Evolutionary conservation across 352 stramenopile species (phyloP), one percentile per base, ranked within the genome.

Genomic region (Phytophthora megakarya): DNA sequence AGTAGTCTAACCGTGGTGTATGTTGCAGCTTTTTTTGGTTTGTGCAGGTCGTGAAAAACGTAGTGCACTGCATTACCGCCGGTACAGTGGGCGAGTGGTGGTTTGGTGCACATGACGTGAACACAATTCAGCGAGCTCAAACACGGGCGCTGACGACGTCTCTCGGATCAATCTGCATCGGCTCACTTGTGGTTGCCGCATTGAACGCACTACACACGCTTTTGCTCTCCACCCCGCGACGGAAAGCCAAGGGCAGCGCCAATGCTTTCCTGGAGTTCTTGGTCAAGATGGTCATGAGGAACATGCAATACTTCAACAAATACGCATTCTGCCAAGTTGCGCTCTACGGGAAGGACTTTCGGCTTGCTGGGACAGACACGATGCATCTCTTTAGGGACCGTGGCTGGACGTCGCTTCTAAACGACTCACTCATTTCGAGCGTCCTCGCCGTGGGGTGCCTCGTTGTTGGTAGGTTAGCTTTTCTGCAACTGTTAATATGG

Each of bases 251-350:
- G 23, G 72, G 77, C 6, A 89, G 78, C 40, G 69, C 80, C 2
- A 95, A 95, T 45, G 86, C 84, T 25, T 95, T 81, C 32, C 69
- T 95, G n/a, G 86, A 93, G 53, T 95, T 85, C 55, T 65, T 95
- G 32, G 78, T 93, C 38, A 74, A 75, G 50, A 58, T 92, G 28
- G 79, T 92, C 13, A 80, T 81, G 42, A 79, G 78, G 43, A 92
- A 92, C 57, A 76, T 92, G 61, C 69, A 88, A 50, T 88, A 90
- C 37, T 96, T 92, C 53, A 96, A 96, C 77, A 96, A 96, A 66
- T 96, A 86, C 60, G 87, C 87, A 3, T 94, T 93, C 54, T 93
- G 85, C 47, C 87, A 94, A 30, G 78, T 96, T 23, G 85, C 85
- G 19, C 73, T 96, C n/a, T 93, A 96, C 69, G 87, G 85, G 15